A percentile compares a stretch with the other conserved stretches of the same genome.
Evolutionary conservation across 805 yeast genomes (phyloP).

Genomic region (Teunomyces funiuensis): DNA sequence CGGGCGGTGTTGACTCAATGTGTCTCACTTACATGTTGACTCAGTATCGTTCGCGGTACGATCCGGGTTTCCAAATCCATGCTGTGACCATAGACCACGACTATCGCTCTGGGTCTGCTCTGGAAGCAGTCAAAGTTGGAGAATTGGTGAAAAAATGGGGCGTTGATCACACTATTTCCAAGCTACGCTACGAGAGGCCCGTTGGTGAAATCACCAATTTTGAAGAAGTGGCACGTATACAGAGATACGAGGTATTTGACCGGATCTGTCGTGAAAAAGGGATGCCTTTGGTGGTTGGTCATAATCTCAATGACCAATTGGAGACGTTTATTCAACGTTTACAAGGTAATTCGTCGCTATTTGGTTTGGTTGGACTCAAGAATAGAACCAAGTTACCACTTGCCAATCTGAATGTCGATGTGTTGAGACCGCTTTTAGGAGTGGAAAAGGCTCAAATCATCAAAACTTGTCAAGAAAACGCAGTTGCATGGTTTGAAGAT

Average conservation of each 20-base stretch:
- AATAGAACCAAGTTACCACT: constrained; percentile 27
- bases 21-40: constrained; percentile 55
- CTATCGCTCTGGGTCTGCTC: constrained; percentile 46
- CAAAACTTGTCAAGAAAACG: constrained; percentile 41
- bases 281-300: constrained; percentile 56
- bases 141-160: constrained; percentile 32
- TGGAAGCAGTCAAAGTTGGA: constrained; percentile 50
- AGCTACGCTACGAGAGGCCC: constrained; percentile 22
- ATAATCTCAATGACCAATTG: constrained; percentile 68
- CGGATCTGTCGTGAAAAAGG: constrained; percentile 39
- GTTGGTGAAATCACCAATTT: constrained; percentile 38
- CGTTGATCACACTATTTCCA: constrained; percentile 30
- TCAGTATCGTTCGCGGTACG: constrained; percentile 28
- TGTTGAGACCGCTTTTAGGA: constrained; percentile 53
- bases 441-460: constrained; percentile 45
- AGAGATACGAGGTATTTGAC: constrained; percentile 48
- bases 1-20: constrained; percentile 86
- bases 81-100: constrained; percentile 72
- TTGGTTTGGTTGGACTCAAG: constrained; percentile 62
- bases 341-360: constrained; percentile 34
- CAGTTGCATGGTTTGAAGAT: constrained; percentile 69
- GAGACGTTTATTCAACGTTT: constrained; percentile 68
- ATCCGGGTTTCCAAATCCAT: constrained; percentile 32
- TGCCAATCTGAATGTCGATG: constrained; percentile 15
- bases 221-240: constrained; percentile 60